These are phyloP conservation scores for Aspergillus glaucus DNA, from an alignment of 2,329 filamentous ascomycete genomes.

Conservation along the genomic window DNA sequence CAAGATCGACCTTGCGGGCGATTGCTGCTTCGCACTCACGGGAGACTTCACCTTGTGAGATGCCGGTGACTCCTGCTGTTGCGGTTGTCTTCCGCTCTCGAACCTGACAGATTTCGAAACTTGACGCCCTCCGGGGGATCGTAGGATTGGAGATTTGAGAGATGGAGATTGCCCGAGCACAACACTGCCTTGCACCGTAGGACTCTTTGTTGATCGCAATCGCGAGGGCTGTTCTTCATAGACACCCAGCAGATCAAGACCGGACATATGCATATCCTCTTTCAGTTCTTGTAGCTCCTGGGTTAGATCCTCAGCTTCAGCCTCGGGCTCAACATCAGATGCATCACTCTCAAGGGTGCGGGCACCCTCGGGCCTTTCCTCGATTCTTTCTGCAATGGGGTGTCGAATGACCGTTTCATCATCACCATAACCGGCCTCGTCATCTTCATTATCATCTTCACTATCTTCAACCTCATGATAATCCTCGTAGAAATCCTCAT, in stretches of 20 bases:
- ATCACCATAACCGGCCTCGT: constrained; percentile 25
- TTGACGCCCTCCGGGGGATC: constrained; percentile 2
- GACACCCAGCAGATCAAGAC: constrained; percentile 15
- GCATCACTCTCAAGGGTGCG: constrained; percentile 25
- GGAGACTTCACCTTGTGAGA: constrained; percentile 6
- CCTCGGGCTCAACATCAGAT: constrained; percentile 14
- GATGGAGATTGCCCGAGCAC: neutral
- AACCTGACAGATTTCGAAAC: constrained; percentile 31
- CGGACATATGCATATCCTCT: constrained; percentile 34
- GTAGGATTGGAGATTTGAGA: neutral
- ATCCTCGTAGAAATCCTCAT: constrained; percentile 20
- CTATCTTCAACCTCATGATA: constrained; percentile 19
- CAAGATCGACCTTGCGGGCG: constrained; percentile 10
- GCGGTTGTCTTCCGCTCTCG: constrained; percentile 8
- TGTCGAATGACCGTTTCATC: constrained; percentile 33
- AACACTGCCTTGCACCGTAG: neutral
- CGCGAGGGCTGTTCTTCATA: constrained; percentile 7
- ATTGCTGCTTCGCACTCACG: constrained; percentile 9
- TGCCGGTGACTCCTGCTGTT: constrained; percentile 4
- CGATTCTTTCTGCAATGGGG: constrained; percentile 11
- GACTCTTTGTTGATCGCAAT: neutral
- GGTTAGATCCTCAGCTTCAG: constrained; percentile 32
- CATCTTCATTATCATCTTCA: constrained; percentile 10
- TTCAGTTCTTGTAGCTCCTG: constrained; percentile 42
- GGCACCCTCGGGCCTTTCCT: constrained; percentile 13